Base-by-base conservation (phyloP, 371 early-diverging fungal species). In the Mucor irregularis region DNA sequence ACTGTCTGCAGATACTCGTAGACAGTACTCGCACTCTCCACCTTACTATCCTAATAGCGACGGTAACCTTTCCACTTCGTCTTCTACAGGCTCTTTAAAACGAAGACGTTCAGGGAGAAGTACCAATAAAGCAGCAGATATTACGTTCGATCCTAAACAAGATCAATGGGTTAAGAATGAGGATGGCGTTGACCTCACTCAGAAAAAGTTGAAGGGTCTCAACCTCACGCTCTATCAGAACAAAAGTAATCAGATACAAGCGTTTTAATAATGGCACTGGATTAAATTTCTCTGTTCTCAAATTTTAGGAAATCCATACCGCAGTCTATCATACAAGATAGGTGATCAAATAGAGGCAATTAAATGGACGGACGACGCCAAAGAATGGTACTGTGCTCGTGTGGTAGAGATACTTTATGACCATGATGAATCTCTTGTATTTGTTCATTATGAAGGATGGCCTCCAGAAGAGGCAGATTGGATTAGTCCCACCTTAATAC, bases 401-500 rank as follows among this genome's bases (percentile, higher is more conserved):
- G 60, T 76, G 5, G 71, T 76, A 26, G 69, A 70, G 28, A 61
- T 71, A 22, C 22, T 57, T 22, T 45, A 61, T 11, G 60, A 61
- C 19, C n/a, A 46, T 17, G 62, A 56, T 17, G 62, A 62, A 37
- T 30, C 51, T 11, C 54, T 57, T 16, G 49, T 81, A 19, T 73
- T 84, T 65, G 76, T 84, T 33, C 84, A 84, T 33, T 84, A 78
- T 56, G 84, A 84, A 58, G 84, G 84, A 0, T 85, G 76, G 61
- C 69, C 83, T n/a, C 78, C 79, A 48, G 78, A 77, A 29, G 77
- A 83, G 30, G 85, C 82, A n/a, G 82, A 83, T 31, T 85, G 85
- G 85, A 68, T 85, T 13, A 71, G 73, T 28, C 75, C 71, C 10
- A 69, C 69, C 8, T 58, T 72, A 35, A 71, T 61, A 46, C 67